These are phyloP conservation scores for Podaxis sp. DNA, from an alignment of 768 basidiomycete species.

Conservation along the genomic window DNA sequence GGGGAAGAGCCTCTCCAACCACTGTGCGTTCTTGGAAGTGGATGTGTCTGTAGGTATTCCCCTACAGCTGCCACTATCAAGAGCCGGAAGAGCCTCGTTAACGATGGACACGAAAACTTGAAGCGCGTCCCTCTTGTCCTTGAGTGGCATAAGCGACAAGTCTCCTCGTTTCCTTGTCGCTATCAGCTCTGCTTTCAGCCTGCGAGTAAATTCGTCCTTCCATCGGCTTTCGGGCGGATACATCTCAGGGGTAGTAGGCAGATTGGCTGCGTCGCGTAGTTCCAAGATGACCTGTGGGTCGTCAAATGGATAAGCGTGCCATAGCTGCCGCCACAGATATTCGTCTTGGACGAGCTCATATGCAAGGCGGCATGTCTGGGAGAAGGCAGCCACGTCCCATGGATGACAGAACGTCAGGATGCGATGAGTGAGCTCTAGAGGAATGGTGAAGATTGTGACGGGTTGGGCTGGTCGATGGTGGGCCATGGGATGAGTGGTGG, in stretches of 20 bases:
- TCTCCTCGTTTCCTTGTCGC: slow-evolving; percentile 33
- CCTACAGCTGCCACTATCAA: background rate
- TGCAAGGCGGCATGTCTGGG: slow-evolving; percentile 52
- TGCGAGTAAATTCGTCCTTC: slow-evolving; percentile 18
- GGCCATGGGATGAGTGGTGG: background rate
- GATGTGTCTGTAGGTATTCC: background rate
- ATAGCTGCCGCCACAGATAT: slow-evolving; percentile 70
- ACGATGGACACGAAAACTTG: slow-evolving; percentile 41
- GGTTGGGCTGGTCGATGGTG: background rate
- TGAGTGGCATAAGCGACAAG: slow-evolving; percentile 24
- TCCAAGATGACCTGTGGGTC: slow-evolving; percentile 47
- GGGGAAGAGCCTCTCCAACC: slow-evolving; percentile 45
- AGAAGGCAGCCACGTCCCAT: slow-evolving; percentile 57
- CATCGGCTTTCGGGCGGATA: slow-evolving; percentile 12
- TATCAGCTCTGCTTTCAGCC: slow-evolving; percentile 1
- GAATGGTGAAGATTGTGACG: slow-evolving; percentile 36
- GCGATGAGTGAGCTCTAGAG: slow-evolving; percentile 60
- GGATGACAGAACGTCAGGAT: slow-evolving; percentile 57
- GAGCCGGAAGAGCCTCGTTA: slow-evolving; percentile 32
- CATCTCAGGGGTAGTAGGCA: slow-evolving; percentile 4
- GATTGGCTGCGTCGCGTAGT: slow-evolving; percentile 5
- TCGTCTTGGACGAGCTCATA: slow-evolving; percentile 54
- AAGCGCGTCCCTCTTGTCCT: slow-evolving; percentile 34
- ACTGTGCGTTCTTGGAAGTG: slow-evolving; percentile 42
- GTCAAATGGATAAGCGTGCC: slow-evolving; percentile 60